These are phyloP conservation scores for Yamadazyma sp. DNA, from an alignment of 1,139 yeast genomes.

Conservation along the genomic window DNA sequence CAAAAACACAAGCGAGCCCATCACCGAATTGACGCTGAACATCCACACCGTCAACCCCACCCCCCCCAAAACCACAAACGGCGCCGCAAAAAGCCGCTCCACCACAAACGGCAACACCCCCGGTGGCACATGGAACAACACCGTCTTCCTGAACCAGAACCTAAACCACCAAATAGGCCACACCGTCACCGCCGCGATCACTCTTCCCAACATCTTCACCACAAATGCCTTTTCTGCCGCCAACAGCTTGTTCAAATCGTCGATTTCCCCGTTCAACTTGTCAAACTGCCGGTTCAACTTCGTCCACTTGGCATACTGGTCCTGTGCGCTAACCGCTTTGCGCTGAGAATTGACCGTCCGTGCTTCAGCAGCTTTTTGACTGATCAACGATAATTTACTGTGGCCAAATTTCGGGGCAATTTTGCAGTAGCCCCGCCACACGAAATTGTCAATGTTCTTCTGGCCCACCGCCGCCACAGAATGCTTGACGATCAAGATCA, in stretches of 20 bases:
- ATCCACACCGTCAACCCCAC: conserved; percentile 56
- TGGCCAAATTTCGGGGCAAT: conserved; percentile 33
- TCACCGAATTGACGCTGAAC: conserved; percentile 36
- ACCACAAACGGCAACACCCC: conserved; percentile 57
- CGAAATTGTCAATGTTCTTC: conserved; percentile 28
- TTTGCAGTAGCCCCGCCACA: conserved; percentile 43
- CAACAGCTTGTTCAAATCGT: conserved; percentile 37
- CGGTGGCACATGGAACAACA: conserved; percentile 61
- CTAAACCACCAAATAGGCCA: conserved; percentile 53
- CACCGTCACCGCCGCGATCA: conserved; percentile 31
- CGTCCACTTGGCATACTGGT: conserved; percentile 95
- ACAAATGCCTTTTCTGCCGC: conserved; percentile 38
- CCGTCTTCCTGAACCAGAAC: conserved; percentile 54
- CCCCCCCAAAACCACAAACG: conserved; percentile 57
- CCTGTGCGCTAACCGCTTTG: conserved; percentile 76
- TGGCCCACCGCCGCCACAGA: conserved; percentile 35
- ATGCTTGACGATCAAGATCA: conserved; percentile 33
- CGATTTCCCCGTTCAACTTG: conserved; percentile 54
- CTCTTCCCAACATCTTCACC: conserved; percentile 26
- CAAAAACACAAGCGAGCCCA: conserved; percentile 28
- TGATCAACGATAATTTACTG: conserved; percentile 33
- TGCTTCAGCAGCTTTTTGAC: conserved; percentile 46
- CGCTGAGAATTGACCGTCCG: conserved; percentile 51
- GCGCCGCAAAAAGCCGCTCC: conserved; percentile 60
- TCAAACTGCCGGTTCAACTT: conserved; percentile 76